phyloP scores from a whole-genome alignment of 768 basidiomycete species.

The Psilocybe cyanescens region DNA sequence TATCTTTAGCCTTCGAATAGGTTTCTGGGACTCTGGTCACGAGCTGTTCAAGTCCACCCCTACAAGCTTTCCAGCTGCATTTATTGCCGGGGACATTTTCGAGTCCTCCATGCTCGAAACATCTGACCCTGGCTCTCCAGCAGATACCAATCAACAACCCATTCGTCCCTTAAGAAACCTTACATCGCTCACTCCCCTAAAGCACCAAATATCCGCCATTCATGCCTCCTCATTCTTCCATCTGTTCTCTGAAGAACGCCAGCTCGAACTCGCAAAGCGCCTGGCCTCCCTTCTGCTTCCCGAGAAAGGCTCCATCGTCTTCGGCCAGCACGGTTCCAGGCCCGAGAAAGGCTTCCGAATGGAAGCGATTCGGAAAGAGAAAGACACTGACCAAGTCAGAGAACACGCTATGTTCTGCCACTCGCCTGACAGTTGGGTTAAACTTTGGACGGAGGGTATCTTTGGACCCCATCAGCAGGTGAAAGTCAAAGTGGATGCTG shows the following conservation, averaged over 20 bases:
- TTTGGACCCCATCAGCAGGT: conserved; percentile 25
- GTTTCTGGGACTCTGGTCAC: conserved; percentile 66
- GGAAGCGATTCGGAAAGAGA: not conserved
- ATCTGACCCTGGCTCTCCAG: not conserved
- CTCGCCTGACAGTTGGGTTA: conserved; percentile 38
- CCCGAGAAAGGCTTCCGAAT: conserved; percentile 31
- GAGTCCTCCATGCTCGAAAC: conserved; percentile 42
- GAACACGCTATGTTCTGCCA: conserved; percentile 38
- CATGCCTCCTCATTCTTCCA: conserved; percentile 41
- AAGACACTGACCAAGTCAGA: not conserved
- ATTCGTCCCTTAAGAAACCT: conserved; percentile 26
- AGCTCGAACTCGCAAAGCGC: conserved; percentile 31
- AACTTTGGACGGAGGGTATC: conserved; percentile 37
- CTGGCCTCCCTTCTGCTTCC: conserved; percentile 37
- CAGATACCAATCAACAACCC: conserved; percentile 10
- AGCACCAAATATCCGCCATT: conserved; percentile 51
- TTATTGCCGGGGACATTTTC: conserved; percentile 60
- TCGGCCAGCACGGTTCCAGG: conserved; percentile 40
- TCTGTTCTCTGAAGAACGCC: conserved; percentile 36
- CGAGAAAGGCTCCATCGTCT: conserved; percentile 34
- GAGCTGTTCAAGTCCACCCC: conserved; percentile 58
- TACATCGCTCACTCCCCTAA: conserved; percentile 33
- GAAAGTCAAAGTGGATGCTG: conserved; percentile 19
- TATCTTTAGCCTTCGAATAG: conserved; percentile 30
- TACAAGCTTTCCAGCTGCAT: conserved; percentile 54